Evolutionary conservation across 106 monocot species (phyloP), one percentile per base, ranked within the genome.

Genomic region (Ottelia alismoides): DNA sequence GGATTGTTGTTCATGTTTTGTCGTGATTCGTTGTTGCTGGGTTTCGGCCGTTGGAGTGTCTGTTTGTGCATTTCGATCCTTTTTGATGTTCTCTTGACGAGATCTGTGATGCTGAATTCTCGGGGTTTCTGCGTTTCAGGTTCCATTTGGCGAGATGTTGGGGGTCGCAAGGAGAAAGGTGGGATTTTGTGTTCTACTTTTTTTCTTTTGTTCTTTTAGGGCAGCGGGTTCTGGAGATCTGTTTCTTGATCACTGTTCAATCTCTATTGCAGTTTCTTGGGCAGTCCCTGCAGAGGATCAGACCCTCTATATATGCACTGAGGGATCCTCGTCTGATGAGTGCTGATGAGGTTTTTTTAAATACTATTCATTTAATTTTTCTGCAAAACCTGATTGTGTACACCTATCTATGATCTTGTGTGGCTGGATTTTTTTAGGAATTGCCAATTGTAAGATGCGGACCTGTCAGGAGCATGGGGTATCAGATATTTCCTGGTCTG

Each of bases 131-230:
- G n/a, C n/a, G 47, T 26, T 63, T 32, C 52, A 23, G 63, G 30
- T 22, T 25, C 14, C 3, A 29, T 17, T 1, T 5, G 45, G 22
- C 47, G 56, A 65, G 55, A 65, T 65, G 65, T 48, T 65, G 47
- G 55, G 55, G 28, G 32, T 55, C 4, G 55, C 47, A n/a, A 65
- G 65, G 52, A 55, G 56, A 27, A 65, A 46, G 65, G 65, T 65
- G 17, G 29, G 65, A 17, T 20, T 11, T 46, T 19, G 21, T n/a
- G n/a, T n/a, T n/a, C 22, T 20, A 4, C 2, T 10, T 6, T 40
- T 28, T 54, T 45, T 14, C 52, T 26, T n/a, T n/a, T n/a, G n/a
- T n/a, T n/a, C n/a, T n/a, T n/a, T n/a, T n/a, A n/a, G n/a, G n/a
- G n/a, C n/a, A n/a, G n/a, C n/a, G n/a, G n/a, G n/a, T n/a, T n/a